Evolutionary conservation across 306 rosid species (phyloP), one percentile per base, ranked within the genome.

Genomic region (Glycyrrhiza uralensis): DNA sequence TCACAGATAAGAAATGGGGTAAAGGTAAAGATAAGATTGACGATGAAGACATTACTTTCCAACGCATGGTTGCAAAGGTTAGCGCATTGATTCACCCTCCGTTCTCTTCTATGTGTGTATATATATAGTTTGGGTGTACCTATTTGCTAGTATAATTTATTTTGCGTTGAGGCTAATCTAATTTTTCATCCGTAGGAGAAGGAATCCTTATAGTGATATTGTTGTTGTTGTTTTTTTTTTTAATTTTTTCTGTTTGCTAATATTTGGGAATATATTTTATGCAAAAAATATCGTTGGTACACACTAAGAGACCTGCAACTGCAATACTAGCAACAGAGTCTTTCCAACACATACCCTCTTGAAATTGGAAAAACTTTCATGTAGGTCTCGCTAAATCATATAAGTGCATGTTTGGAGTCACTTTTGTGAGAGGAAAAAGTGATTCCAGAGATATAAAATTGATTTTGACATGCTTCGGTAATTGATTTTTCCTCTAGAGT

Each of bases 41-140:
- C 66, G 98, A 94, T 41, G 98, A 94, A 81, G 98, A 94, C 52
- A 38, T 89, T 78, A 94, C 98, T 36, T 94, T 94, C 72, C 98
- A 94, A 78, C 98, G 98, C 24, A 91, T 94, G 98, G 98, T 94
- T 71, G 97, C 98, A 42, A 94, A 94, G 98, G 98, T 94, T 94
- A 94, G 98, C 95, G 97, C 97, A 87, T 91, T 83, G 79, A 75
- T 83, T 85, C 90, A 83, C 79, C 81, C 71, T 75, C 77, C 56
- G 70, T 59, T 35, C 2, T 41, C 2, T 70, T 58, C 30, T 54
- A 4, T 47, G 10, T 18, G 1, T 54, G 7, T 52, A 1, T 9
- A 13, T 4, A 28, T 44, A 24, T 52, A 12, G 9, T 66, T 61
- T 77, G 56, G 10, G 22, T n/a, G n/a, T 69, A 5, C 33, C 29